phyloP scores from a whole-genome alignment of 306 rosid genomes.

The Cucumis hystrix region DNA sequence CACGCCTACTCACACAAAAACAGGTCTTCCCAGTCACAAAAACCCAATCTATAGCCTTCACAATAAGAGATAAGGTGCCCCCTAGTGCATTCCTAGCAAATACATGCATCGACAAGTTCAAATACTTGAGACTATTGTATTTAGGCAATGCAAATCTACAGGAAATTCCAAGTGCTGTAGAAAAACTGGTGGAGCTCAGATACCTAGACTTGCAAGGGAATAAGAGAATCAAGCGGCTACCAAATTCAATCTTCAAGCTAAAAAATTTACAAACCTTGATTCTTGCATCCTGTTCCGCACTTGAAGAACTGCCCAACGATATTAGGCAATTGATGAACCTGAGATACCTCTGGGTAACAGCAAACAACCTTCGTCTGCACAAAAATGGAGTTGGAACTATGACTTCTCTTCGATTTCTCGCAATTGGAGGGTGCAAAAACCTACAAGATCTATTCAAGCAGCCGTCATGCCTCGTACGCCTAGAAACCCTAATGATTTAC shows the following conservation, averaged over 20 bases:
- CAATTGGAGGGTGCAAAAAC: not conserved
- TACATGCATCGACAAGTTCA: not conserved
- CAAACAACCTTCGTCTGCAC: not conserved
- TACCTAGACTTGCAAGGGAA: not conserved
- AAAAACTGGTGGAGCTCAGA: not conserved
- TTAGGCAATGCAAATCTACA: not conserved
- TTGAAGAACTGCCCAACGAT: not conserved
- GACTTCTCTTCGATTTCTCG: not conserved
- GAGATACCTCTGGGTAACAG: not conserved
- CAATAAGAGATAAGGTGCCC: not conserved
- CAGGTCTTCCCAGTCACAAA: not conserved
- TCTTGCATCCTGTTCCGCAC: not conserved
- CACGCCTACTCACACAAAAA: not conserved
- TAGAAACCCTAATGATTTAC: not conserved
- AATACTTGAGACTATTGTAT: not conserved
- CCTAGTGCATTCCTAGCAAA: not conserved
- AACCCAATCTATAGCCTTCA: not conserved
- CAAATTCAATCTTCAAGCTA: not conserved
- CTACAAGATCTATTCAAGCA: not conserved
- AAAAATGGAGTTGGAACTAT: not conserved
- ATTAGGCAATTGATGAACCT: not conserved
- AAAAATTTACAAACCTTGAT: not conserved
- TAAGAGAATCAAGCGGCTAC: not conserved
- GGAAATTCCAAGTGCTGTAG: not conserved
- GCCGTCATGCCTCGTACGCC: not conserved